phyloP scores from a whole-genome alignment of 345 rosid genomes.

The Punica granatum region DNA sequence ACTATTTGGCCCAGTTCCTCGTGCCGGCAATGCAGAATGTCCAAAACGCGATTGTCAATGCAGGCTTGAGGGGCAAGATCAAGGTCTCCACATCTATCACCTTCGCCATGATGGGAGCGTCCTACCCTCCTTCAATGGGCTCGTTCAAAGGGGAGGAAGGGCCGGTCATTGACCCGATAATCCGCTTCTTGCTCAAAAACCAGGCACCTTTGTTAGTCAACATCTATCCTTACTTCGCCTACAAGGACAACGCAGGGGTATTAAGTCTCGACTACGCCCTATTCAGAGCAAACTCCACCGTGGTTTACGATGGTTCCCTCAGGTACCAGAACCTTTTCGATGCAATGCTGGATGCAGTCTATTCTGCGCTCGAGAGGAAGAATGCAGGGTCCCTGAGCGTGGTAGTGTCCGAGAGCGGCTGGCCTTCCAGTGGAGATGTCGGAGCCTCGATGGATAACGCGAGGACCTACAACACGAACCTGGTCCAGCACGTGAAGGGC shows the following conservation, averaged over 20 bases:
- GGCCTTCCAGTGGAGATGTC: slow-evolving; percentile 48
- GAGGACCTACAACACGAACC: slow-evolving; percentile 36
- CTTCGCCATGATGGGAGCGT: slow-evolving; percentile 5
- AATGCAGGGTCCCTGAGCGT: slow-evolving; percentile 36
- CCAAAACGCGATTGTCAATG: slow-evolving; percentile 19
- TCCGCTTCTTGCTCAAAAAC: slow-evolving; percentile 29
- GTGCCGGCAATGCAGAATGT: slow-evolving; percentile 45
- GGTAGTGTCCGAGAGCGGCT: slow-evolving; percentile 55
- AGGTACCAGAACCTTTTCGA: slow-evolving; percentile 46
- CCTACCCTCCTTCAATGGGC: slow-evolving; percentile 23
- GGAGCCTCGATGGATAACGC: slow-evolving; percentile 41
- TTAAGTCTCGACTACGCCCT: slow-evolving; percentile 34
- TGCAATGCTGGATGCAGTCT: slow-evolving; percentile 38
- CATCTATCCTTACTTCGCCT: slow-evolving; percentile 37
- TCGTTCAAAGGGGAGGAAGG: slow-evolving; percentile 10
- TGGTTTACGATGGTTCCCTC: slow-evolving; percentile 11
- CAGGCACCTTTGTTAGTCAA: slow-evolving; percentile 37
- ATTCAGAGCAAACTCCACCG: slow-evolving; percentile 16
- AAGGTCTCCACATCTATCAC: slow-evolving; percentile 36
- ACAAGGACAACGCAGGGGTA: neutral
- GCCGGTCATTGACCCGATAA: slow-evolving; percentile 23
- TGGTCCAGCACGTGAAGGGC: slow-evolving; percentile 41
- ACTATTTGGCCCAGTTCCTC: slow-evolving; percentile 16
- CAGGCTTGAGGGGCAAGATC: slow-evolving; percentile 27
- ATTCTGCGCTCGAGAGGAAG: slow-evolving; percentile 47